Conservation (phyloP, 345 rosid genomes). For the Salix udensis region DNA sequence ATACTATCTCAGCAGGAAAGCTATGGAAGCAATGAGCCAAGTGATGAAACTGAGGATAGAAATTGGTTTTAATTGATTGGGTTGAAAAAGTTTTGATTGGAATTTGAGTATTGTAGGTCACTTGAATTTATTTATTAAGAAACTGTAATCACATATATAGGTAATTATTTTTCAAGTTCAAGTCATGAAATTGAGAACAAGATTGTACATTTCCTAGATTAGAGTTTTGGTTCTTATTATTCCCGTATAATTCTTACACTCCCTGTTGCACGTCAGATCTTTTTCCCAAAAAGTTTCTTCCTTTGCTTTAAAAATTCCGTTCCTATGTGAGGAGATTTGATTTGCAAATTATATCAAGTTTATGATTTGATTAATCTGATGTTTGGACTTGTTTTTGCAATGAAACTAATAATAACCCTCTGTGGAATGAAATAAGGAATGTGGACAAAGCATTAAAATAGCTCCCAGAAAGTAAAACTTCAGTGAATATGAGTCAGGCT, state of each 20-base stretch:
- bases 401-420: not conserved
- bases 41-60: no score
- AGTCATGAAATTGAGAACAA: not conserved
- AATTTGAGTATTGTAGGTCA: not conserved
- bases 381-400: not conserved
- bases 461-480: not conserved
- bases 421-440: not conserved
- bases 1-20: no score
- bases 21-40: no score
- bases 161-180: not conserved
- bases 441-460: not conserved
- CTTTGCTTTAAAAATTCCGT: no score
- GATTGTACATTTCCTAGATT: not conserved
- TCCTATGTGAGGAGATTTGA: not conserved
- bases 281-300: no score
- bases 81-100: not conserved
- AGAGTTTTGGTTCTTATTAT: not conserved
- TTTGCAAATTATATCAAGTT: not conserved
- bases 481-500: not conserved
- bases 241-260: no score
- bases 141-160: not conserved
- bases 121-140: not conserved
- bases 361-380: not conserved
- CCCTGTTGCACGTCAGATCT: no score
- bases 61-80: no score